These are phyloP conservation scores for Lactifluus rugatus DNA, from an alignment of 768 basidiomycete genomes.

Conservation along the genomic window DNA sequence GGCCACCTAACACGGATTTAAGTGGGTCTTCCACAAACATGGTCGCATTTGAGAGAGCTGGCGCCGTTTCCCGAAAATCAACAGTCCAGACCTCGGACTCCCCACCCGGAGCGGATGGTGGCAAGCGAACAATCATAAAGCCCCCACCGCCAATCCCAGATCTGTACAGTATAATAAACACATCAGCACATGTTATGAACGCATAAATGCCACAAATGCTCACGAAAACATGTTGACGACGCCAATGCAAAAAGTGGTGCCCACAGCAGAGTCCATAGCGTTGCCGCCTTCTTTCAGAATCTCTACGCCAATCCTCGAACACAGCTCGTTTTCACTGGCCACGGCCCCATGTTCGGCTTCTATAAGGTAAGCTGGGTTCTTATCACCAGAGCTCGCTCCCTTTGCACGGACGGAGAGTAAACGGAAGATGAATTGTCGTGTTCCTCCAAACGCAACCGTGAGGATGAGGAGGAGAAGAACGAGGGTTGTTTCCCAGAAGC, in stretches of 20 bases:
- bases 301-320: constrained; percentile 77
- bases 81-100: constrained; percentile 59
- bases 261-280: constrained; percentile 82
- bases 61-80: constrained; percentile 86
- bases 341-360: constrained; percentile 74
- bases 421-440: not conserved
- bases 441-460: not conserved
- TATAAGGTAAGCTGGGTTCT: constrained; percentile 46
- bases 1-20: constrained; percentile 59
- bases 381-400: not conserved
- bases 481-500: not conserved
- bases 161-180: constrained; percentile 26
- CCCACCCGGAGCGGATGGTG: constrained; percentile 35
- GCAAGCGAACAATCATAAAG: constrained; percentile 75
- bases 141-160: constrained; percentile 86
- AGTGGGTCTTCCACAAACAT: constrained; percentile 62
- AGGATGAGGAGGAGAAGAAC: not conserved
- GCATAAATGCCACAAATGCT: constrained; percentile 24
- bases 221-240: constrained; percentile 89
- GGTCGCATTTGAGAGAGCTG: constrained; percentile 54
- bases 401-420: constrained; percentile 4
- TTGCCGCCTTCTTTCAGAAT: constrained; percentile 77
- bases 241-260: constrained; percentile 67
- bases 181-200: constrained; percentile 6
- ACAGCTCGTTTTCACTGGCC: constrained; percentile 77